These are phyloP conservation scores for Favolaschia claudopus DNA, from an alignment of 768 basidiomycete genomes.

Conservation along the genomic window DNA sequence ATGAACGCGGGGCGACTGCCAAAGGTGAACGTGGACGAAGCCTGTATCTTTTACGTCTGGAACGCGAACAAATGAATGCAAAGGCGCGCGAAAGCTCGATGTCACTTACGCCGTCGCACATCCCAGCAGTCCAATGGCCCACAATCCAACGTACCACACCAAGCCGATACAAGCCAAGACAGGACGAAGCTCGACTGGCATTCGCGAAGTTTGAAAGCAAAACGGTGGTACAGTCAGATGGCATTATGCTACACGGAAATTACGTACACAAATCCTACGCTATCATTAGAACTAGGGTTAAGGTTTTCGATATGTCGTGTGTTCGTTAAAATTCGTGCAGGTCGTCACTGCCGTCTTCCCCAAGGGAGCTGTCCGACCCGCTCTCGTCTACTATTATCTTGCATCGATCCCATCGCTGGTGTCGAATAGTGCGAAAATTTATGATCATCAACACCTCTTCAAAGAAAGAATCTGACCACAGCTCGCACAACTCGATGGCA, in stretches of 20 bases:
- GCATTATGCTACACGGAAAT: too few relatives aligned
- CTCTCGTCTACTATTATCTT: neutral
- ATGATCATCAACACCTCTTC: slow-evolving; percentile 68
- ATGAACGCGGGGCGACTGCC: slow-evolving; percentile 50
- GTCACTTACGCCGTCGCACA: slow-evolving; percentile 71
- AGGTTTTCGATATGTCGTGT: too few relatives aligned
- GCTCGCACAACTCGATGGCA: slow-evolving; percentile 55
- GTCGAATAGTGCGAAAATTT: slow-evolving; percentile 43
- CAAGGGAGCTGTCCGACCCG: too few relatives aligned
- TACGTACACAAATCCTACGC: too few relatives aligned
- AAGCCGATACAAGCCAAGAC: slow-evolving; percentile 51
- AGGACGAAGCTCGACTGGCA: slow-evolving; percentile 25
- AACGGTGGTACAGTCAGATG: too few relatives aligned
- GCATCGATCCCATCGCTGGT: slow-evolving; percentile 17
- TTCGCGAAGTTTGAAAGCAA: too few relatives aligned
- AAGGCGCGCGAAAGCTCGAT: neutral
- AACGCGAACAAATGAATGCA: neutral
- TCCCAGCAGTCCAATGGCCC: slow-evolving; percentile 73
- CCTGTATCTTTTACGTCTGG: slow-evolving; percentile 80
- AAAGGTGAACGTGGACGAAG: slow-evolving; percentile 69
- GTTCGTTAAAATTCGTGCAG: slow-evolving; percentile 5
- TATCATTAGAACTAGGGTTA: too few relatives aligned
- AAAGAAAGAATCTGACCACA: slow-evolving; percentile 70
- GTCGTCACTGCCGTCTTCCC: too few relatives aligned
- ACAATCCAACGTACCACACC: slow-evolving; percentile 68